Conservation (phyloP, 1,139 yeast genomes). For the Nakaseomyces delphensis region DNA sequence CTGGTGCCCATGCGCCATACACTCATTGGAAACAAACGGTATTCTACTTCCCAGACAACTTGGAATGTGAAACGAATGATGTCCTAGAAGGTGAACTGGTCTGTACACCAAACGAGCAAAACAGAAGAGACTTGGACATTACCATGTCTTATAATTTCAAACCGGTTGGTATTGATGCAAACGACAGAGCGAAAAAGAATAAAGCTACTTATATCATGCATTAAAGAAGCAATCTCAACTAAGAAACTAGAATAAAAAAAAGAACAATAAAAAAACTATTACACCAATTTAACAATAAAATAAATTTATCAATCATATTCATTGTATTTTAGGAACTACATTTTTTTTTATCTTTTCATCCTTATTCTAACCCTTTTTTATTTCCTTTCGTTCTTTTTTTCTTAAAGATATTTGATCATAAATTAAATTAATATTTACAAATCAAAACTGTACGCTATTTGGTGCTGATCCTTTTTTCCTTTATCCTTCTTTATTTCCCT, state of each 20-base stretch:
- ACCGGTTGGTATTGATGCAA: slow-evolving; percentile 43
- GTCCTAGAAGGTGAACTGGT: slow-evolving; percentile 59
- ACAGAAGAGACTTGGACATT: slow-evolving; percentile 81
- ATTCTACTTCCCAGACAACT: slow-evolving; percentile 76
- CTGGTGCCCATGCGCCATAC: slow-evolving; percentile 75
- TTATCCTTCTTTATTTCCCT: neutral
- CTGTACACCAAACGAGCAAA: slow-evolving; percentile 64
- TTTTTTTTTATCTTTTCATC: neutral
- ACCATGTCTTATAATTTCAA: slow-evolving; percentile 47
- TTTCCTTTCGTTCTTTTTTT: neutral
- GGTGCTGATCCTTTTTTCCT: too few species aligned
- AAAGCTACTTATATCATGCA: slow-evolving; percentile 29
- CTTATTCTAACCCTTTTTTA: neutral
- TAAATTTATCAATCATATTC: neutral
- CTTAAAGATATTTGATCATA: too few species aligned
- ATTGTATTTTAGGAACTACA: neutral
- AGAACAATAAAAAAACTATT: too few species aligned
- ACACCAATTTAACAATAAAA: neutral
- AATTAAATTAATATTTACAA: too few species aligned
- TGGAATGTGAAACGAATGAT: slow-evolving; percentile 74
- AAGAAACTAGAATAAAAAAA: too few species aligned
- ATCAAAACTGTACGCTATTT: too few species aligned
- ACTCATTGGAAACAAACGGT: slow-evolving; percentile 98
- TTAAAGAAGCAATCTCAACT: slow-evolving; percentile 15
- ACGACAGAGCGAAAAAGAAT: slow-evolving; percentile 41